Conservation (phyloP, 1,139 yeast species). For the Geotrichum histeridarum region DNA sequence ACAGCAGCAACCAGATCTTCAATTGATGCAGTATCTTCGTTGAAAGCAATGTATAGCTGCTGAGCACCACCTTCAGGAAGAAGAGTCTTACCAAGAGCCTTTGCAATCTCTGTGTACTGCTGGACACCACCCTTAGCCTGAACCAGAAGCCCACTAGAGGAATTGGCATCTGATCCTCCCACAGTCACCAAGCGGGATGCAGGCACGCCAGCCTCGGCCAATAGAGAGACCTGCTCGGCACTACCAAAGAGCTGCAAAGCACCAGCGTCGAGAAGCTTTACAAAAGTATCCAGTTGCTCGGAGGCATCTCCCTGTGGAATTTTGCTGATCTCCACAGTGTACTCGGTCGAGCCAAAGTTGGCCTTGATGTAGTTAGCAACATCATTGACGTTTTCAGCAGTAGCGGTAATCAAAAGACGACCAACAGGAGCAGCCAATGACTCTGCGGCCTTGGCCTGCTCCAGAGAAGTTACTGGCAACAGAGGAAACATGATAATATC, state of each 20-base stretch:
- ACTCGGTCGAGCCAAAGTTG: constrained; percentile 38
- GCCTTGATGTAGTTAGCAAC: constrained; percentile 20
- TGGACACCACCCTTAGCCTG: constrained; percentile 27
- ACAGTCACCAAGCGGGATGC: constrained; percentile 49
- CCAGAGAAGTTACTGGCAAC: constrained; percentile 40
- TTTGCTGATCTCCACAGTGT: constrained; percentile 37
- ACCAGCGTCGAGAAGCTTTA: constrained; percentile 65
- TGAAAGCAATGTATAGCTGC: constrained; percentile 38
- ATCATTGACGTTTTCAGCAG: constrained; percentile 37
- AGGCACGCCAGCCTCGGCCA: constrained; percentile 55
- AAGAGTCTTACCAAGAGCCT: constrained; percentile 25
- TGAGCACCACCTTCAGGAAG: constrained; percentile 44
- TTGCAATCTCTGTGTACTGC: constrained; percentile 19
- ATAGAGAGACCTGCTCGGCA: constrained; percentile 36
- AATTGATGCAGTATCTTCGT: constrained; percentile 23
- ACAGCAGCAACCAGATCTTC: constrained; percentile 25
- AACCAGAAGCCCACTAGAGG: constrained; percentile 24
- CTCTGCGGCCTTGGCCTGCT: constrained; percentile 26
- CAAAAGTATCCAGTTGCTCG: constrained; percentile 43
- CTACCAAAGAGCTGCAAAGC: constrained; percentile 49
- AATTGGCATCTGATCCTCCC: constrained; percentile 24
- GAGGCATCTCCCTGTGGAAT: constrained; percentile 31
- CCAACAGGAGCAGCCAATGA: constrained; percentile 34
- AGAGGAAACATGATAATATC: constrained; percentile 38
- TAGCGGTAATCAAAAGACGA: constrained; percentile 42